Evolutionary conservation across 2,329 filamentous ascomycete genomes (phyloP), one percentile per base, ranked within the genome.

Genomic region (Conoideocrella luteorostrata): DNA sequence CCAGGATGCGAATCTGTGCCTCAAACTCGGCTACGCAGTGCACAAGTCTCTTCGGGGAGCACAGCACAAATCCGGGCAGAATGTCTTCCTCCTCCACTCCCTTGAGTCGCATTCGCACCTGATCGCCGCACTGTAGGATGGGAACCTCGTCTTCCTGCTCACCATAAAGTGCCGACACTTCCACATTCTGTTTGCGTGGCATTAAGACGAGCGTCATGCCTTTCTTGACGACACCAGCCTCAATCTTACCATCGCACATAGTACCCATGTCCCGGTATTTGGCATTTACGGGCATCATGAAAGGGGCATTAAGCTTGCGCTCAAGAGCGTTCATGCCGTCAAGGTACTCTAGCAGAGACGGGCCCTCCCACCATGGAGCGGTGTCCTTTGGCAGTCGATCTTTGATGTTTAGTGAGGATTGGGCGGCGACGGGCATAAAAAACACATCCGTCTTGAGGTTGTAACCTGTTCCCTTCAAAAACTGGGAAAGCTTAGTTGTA

Each of bases 221-320:
- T 77, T 97, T 97, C 74, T 93, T 93, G 64, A 95, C 75, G 37
- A 96, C 86, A 63, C 89, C 91, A 15, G 90, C 86, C 67, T 98
- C 93, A 52, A 98, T 86, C 75, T 96, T 95, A 53, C 93, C 93
- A 70, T 98, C 94, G 33, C 96, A 80, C 78, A 98, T 89, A 49
- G 93, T 98, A 57, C 93, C 93, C 77, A 98, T 84, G 63, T 98
- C 94, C 56, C 86, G 81, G 73, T 97, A 98, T 70, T 98, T 98
- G 67, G 88, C 88, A 51, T 86, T 87, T 52, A 98, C 77, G 7
- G 93, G 87, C 90, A 98, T 96, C 93, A 98, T 97, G 76, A 98
- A 97, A 9, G 93, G 91, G 2, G 93, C 93, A 56, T 95, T 95
- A 56, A 96, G 69, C 74, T 97, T 98, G 56, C 93, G 88, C 65